These are phyloP conservation scores for Komagataella populi DNA, from an alignment of 805 yeast species.

Conservation along the genomic window DNA sequence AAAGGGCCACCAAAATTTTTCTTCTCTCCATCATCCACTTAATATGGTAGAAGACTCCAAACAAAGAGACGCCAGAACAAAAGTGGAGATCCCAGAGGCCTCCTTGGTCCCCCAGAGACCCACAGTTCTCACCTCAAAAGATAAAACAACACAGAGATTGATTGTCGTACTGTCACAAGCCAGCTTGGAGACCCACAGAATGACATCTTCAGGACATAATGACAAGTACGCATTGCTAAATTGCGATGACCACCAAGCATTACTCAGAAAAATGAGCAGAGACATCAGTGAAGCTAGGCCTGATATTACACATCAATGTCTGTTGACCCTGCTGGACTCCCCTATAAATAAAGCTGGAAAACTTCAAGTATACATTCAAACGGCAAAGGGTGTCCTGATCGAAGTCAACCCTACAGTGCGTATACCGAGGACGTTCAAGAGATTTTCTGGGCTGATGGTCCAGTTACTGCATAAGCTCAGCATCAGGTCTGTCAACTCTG, in stretches of 20 bases:
- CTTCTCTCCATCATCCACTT: not conserved
- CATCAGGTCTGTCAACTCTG: constrained; percentile 89
- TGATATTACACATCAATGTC: constrained; percentile 97
- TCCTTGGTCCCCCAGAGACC: constrained; percentile 85
- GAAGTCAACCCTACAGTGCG: constrained; percentile 95
- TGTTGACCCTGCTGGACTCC: constrained; percentile 87
- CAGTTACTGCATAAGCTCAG: constrained; percentile 86
- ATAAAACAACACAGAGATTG: constrained; percentile 74
- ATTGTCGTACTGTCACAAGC: constrained; percentile 95
- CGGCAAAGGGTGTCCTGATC: constrained; percentile 86
- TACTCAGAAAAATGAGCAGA: constrained; percentile 88
- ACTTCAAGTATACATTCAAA: constrained; percentile 91
- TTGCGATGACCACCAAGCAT: constrained; percentile 97
- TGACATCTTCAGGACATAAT: constrained; percentile 62
- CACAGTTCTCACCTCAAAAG: constrained; percentile 63
- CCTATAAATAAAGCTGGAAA: constrained; percentile 97
- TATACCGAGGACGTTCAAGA: constrained; percentile 95
- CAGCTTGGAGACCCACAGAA: constrained; percentile 87
- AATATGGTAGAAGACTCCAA: constrained; percentile 33
- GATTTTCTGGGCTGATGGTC: constrained; percentile 96
- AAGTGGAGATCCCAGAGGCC: constrained; percentile 27
- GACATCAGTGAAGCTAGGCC: constrained; percentile 98
- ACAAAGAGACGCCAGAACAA: constrained; percentile 27
- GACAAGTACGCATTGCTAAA: constrained; percentile 89
- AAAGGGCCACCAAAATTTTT: not conserved